Evolutionary conservation across 176 grass and related monocot genomes (phyloP).

Genomic region (Cenchrus fungigraminus): DNA sequence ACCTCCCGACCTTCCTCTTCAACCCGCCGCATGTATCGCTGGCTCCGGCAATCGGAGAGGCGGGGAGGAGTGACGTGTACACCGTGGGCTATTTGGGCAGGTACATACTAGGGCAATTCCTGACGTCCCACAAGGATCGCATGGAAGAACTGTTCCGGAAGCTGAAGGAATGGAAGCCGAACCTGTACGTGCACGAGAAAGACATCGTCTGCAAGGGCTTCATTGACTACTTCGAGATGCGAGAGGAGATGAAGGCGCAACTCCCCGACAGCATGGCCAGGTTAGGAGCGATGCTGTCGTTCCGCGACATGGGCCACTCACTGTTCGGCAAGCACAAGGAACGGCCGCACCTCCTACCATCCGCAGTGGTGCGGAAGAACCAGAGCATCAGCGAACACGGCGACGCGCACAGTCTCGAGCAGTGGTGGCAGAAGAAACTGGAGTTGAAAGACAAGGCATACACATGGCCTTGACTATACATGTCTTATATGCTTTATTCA

Average conservation of each 20-base stretch:
- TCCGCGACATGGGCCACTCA: too few relatives aligned
- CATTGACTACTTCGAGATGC: conserved; percentile 41
- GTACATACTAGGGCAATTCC: too few relatives aligned
- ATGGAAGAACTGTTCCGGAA: too few relatives aligned
- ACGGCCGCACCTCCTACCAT: conserved; percentile 7
- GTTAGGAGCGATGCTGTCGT: too few relatives aligned
- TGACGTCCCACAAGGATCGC: too few relatives aligned
- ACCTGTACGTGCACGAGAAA: conserved; percentile 15
- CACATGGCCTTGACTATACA: neutral
- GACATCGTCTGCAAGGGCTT: conserved; percentile 15
- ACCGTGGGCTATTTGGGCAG: too few relatives aligned
- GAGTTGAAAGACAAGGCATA: neutral
- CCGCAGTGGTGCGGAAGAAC: conserved; percentile 12
- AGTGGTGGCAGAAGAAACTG: conserved; percentile 27
- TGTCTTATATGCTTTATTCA: too few relatives aligned
- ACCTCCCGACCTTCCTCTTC: conserved; percentile 5
- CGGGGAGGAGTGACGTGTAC: neutral
- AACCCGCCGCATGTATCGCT: conserved; percentile 15
- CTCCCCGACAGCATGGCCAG: too few relatives aligned
- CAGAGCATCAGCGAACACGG: neutral
- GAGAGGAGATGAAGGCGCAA: neutral
- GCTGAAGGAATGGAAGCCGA: too few relatives aligned
- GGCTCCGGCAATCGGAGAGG: neutral
- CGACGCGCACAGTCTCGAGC: neutral
- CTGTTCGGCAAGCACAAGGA: neutral